These are phyloP conservation scores for Lipomyces starkeyi DNA, from an alignment of 805 yeast genomes.

Conservation along the genomic window DNA sequence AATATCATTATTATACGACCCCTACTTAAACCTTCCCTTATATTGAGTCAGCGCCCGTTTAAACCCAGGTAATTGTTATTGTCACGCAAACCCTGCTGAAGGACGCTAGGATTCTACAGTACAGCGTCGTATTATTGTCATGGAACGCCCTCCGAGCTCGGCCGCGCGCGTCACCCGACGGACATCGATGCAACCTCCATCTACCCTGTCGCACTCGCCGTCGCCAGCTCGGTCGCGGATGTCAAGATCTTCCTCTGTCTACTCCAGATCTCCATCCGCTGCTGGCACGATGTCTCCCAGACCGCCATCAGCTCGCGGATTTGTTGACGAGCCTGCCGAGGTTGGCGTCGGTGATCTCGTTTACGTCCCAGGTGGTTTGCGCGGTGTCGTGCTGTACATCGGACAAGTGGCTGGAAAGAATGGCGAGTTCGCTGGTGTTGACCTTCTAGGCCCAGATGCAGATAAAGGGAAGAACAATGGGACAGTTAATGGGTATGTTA, in stretches of 20 bases:
- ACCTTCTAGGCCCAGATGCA: constrained; percentile 69
- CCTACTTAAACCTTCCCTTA: not conserved
- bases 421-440: constrained; percentile 88
- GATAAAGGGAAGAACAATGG: constrained; percentile 85
- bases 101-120: not conserved
- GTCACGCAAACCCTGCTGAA: constrained; percentile 5
- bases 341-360: constrained; percentile 28
- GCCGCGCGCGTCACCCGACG: constrained; percentile 12
- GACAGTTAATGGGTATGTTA: constrained; percentile 63
- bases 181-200: constrained; percentile 15
- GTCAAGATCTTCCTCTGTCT: not conserved
- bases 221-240: constrained; percentile 15
- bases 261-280: constrained; percentile 7
- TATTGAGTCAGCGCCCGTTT: not conserved
- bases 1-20: not conserved
- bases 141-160: constrained; percentile 22
- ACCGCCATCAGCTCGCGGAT: constrained; percentile 28
- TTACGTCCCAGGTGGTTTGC: constrained; percentile 26
- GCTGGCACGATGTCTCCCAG: constrained; percentile 11
- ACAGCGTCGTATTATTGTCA: not conserved
- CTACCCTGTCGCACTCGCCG: constrained; percentile 23
- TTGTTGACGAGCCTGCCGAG: constrained; percentile 8
- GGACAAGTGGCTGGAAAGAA: constrained; percentile 72
- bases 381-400: constrained; percentile 30
- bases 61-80: not conserved